Base-by-base conservation (phyloP, 2,329 filamentous ascomycete species). In the Metarhizium anisopliae region DNA sequence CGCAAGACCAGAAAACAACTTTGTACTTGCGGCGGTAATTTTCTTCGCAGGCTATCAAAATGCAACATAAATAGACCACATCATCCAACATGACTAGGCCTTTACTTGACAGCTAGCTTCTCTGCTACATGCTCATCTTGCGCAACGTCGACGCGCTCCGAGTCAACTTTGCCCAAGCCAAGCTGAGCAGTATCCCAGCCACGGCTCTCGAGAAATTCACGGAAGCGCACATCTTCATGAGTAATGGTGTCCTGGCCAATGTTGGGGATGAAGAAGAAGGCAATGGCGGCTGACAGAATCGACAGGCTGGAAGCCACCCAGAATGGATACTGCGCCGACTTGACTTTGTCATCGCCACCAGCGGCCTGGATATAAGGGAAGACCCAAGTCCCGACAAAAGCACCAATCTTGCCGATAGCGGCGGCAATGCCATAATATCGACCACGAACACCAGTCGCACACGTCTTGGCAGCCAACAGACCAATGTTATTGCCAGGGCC, bases 401-500 rank as follows among this genome's bases (percentile, higher is more conserved):
- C 92, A 53, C 86, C 87, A 40, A 91, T 80, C 70, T 91, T 92
- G 58, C 89, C 88, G 2, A 84, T 65, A 0, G 87, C 87, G 0
- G 89, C 87, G 0, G 88, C 87, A 50, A 89, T 79, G 3, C 86
- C 84, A 62, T 87, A 87, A 70, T 86, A 87, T 47, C 76, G 77
- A 2, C 91, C 92, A 47, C 91, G 82, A 16, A 96, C 86, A 18
- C 88, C 87, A 4, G 92, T 96, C 0, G 92, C 90, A 64, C 86
- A 92, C 2, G 89, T 93, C 75, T 96, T 96, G 51, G 88, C 87
- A 0, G 92, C 91, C 38, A 95, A 71, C 0, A 96, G 80, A 2
- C 91, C 91, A 62, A 96, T 95, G 68, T 96, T 96, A 74, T 96
- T 89, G 13, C 92, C 92, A 0, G 92, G 90, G 0, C 92, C 92